Conservation (phyloP, 768 basidiomycete species). For the Tylopilus balloui region DNA sequence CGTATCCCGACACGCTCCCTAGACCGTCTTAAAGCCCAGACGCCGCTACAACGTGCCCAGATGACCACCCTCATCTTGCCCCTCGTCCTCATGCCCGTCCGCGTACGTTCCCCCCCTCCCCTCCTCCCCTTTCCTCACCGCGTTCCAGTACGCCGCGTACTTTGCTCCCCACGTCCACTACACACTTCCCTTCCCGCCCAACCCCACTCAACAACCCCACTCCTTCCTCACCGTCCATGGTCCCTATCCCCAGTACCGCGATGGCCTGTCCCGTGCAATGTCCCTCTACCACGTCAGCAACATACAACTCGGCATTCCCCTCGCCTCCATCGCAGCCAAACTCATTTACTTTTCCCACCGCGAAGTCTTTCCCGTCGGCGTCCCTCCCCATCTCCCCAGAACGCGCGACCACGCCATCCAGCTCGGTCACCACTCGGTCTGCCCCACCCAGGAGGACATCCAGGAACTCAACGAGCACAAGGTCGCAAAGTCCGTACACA, state of each 20-base stretch:
- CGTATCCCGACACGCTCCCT: constrained; percentile 18
- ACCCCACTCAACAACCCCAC: constrained; percentile 16
- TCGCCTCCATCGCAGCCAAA: constrained; percentile 54
- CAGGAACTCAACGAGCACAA: constrained; percentile 48
- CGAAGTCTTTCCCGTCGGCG: constrained; percentile 43
- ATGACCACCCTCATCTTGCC: constrained; percentile 38
- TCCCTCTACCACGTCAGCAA: constrained; percentile 30
- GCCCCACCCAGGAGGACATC: constrained; percentile 57
- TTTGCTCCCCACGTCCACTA: constrained; percentile 62
- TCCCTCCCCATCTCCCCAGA: constrained; percentile 37
- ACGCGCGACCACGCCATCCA: constrained; percentile 30
- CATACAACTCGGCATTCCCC: constrained; percentile 35
- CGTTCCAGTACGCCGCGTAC: constrained; percentile 47
- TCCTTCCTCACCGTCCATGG: constrained; percentile 41
- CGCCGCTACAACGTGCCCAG: constrained; percentile 25
- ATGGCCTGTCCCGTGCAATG: constrained; percentile 30
- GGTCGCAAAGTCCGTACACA: constrained; percentile 30
- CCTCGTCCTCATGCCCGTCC: constrained; percentile 46
- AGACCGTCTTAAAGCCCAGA: constrained; percentile 30
- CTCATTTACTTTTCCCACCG: constrained; percentile 58
- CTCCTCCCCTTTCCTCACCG: constrained; percentile 1
- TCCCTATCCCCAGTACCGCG: constrained; percentile 44
- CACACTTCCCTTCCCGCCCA: constrained; percentile 42
- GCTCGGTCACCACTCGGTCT: constrained; percentile 24
- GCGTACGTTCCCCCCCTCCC: constrained; percentile 29